Conservation (phyloP, 495 filamentous ascomycete species). For the Talaromyces ruber region DNA sequence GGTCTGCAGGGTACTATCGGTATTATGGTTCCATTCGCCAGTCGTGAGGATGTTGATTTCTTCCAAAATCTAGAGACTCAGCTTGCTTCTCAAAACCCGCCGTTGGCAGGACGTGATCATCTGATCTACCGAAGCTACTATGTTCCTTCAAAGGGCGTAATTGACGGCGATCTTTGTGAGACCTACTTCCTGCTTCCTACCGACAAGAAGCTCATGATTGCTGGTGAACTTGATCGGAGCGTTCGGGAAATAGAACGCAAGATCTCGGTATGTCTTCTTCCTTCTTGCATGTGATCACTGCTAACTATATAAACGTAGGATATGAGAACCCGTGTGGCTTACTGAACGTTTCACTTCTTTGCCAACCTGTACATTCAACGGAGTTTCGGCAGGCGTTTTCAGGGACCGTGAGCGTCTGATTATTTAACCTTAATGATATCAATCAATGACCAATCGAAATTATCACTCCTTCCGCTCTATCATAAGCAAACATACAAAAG, state of each 20-base stretch:
- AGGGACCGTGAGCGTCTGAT: not conserved
- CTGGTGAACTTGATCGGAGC: conserved; percentile 80
- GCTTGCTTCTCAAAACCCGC: conserved; percentile 73
- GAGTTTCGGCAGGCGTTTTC: conserved; percentile 1
- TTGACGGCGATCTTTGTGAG: conserved; percentile 98
- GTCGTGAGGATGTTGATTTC: conserved; percentile 91
- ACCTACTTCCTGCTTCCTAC: conserved; percentile 70
- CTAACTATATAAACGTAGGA: conserved; percentile 42
- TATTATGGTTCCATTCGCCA: conserved; percentile 80
- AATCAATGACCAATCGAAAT: conserved; percentile 8
- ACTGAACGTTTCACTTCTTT: conserved; percentile 33
- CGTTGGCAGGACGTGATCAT: conserved; percentile 86
- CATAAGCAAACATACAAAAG: not conserved
- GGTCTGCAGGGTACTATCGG: conserved; percentile 92
- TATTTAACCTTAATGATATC: conserved; percentile 3
- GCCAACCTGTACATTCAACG: not conserved
- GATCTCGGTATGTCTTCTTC: conserved; percentile 60
- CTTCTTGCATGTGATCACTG: not conserved
- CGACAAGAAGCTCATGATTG: conserved; percentile 91
- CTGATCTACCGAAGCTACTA: conserved; percentile 94
- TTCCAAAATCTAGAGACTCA: conserved; percentile 90
- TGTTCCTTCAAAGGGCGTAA: conserved; percentile 91
- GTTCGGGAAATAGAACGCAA: conserved; percentile 91
- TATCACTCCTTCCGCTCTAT: conserved; percentile 3
- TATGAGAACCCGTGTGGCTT: conserved; percentile 81